Evolutionary conservation across 2,329 filamentous ascomycete genomes (phyloP).

Genomic region (Alternaria viburni): DNA sequence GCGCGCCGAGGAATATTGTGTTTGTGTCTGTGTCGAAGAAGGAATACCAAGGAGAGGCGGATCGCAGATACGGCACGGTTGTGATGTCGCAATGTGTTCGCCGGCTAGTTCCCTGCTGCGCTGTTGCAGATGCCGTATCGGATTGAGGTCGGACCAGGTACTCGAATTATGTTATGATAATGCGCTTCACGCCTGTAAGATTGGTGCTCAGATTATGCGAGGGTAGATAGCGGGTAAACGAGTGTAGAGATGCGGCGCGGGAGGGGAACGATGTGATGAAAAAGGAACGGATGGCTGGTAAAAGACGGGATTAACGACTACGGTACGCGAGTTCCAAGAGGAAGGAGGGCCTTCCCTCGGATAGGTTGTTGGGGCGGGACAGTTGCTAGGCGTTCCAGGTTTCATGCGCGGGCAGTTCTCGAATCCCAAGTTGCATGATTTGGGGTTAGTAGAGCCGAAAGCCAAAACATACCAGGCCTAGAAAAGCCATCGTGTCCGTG

Average conservation of each 20-base stretch:
- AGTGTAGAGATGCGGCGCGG: slow-evolving; percentile 2
- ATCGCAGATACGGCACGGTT: slow-evolving; percentile 24
- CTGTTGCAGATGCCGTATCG: slow-evolving; percentile 31
- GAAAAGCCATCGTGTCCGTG: slow-evolving; percentile 22
- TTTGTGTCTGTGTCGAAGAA: slow-evolving; percentile 11
- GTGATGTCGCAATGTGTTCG: slow-evolving; percentile 11
- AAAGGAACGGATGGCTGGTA: slow-evolving; percentile 18
- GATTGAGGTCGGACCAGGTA: slow-evolving; percentile 4
- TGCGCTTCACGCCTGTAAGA: background rate
- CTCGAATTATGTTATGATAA: background rate
- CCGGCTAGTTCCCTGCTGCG: slow-evolving; percentile 28
- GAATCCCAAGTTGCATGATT: slow-evolving; percentile 18
- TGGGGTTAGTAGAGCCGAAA: slow-evolving; percentile 17
- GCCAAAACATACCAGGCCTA: slow-evolving; percentile 20
- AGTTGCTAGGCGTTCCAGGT: slow-evolving; percentile 12
- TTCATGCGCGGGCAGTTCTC: slow-evolving; percentile 26
- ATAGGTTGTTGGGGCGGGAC: slow-evolving; percentile 21
- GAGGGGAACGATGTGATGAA: background rate
- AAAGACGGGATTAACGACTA: slow-evolving; percentile 4
- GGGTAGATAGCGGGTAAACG: background rate
- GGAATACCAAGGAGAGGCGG: slow-evolving; percentile 12
- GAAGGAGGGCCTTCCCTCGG: slow-evolving; percentile 7
- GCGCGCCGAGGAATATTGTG: slow-evolving; percentile 13
- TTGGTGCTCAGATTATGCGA: background rate
- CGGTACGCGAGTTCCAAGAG: slow-evolving; percentile 3